These are phyloP conservation scores for Coemansia sp. DNA, from an alignment of 192 early-diverging fungal genomes.

Conservation along the genomic window DNA sequence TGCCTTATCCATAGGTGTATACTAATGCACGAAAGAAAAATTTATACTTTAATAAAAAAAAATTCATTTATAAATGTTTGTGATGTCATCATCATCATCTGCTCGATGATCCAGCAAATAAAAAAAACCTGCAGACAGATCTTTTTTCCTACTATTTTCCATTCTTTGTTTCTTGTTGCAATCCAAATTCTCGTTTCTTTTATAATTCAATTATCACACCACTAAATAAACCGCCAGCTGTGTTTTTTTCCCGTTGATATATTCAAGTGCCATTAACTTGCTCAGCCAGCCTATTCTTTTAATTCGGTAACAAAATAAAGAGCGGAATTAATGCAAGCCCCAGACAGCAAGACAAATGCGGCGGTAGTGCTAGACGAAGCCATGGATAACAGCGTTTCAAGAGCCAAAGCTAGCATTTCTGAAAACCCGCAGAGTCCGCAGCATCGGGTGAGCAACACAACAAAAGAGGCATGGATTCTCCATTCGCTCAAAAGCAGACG, in stretches of 20 bases:
- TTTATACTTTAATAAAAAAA: slow-evolving; percentile 7
- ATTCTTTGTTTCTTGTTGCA: no score
- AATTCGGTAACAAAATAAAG: no score
- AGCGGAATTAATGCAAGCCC: not conserved
- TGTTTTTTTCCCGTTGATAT: no score
- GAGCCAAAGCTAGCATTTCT: not conserved
- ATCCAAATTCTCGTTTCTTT: no score
- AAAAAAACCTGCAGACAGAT: not conserved
- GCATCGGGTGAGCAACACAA: slow-evolving; percentile 33
- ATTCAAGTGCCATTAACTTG: no score
- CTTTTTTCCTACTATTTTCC: no score
- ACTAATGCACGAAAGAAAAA: slow-evolving; percentile 44
- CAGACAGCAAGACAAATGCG: not conserved
- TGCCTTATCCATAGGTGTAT: not conserved
- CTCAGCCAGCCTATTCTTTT: no score
- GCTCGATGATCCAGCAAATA: not conserved
- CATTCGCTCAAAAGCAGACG: slow-evolving; percentile 39
- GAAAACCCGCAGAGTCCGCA: slow-evolving; percentile 4
- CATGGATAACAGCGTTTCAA: not conserved
- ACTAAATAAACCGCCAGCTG: no score
- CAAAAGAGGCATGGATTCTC: slow-evolving; percentile 52
- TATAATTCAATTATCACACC: no score
- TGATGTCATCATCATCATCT: not conserved
- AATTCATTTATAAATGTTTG: not conserved
- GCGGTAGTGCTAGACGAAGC: not conserved